phyloP scores from a whole-genome alignment of 2,329 filamentous ascomycete genomes.

The Tolypocladium cylindrosporum region DNA sequence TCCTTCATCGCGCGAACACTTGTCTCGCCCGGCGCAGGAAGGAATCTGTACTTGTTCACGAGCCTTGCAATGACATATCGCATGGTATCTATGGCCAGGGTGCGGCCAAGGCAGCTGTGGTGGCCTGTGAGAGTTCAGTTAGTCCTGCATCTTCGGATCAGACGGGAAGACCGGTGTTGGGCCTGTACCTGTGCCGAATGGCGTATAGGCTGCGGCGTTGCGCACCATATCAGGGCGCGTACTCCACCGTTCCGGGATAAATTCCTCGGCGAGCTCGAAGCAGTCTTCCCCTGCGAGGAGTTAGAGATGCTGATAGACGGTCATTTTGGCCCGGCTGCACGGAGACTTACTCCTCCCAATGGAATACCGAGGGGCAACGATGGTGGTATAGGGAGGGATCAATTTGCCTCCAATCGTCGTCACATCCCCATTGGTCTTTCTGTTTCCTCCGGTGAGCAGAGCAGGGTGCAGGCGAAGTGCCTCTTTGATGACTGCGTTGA shows the following conservation, averaged over 20 bases:
- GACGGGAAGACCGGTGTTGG: too few species aligned
- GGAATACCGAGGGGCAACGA: slow-evolving; percentile 10
- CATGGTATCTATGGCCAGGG: neutral
- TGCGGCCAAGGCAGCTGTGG: neutral
- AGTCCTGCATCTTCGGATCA: neutral
- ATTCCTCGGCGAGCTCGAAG: slow-evolving; percentile 16
- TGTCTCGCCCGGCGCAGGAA: neutral
- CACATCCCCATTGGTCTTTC: slow-evolving; percentile 10
- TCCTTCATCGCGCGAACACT: neutral
- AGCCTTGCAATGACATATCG: neutral
- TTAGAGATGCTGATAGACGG: neutral
- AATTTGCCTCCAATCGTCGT: slow-evolving; percentile 7
- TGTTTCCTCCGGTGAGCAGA: slow-evolving; percentile 7
- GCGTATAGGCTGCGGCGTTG: slow-evolving; percentile 18
- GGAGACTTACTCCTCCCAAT: slow-evolving; percentile 22
- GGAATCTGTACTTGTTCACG: neutral
- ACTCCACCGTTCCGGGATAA: slow-evolving; percentile 28
- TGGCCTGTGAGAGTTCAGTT: neutral
- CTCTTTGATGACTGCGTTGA: slow-evolving; percentile 7
- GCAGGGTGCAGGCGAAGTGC: slow-evolving; percentile 12
- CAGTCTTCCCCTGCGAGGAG: slow-evolving; percentile 11
- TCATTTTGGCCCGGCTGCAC: neutral
- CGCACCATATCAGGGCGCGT: slow-evolving; percentile 19
- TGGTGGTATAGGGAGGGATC: slow-evolving; percentile 9
- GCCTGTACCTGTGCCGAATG: slow-evolving; percentile 19